These are phyloP conservation scores for Pythium phragmitis DNA, from an alignment of 352 stramenopile genomes.

Conservation along the genomic window DNA sequence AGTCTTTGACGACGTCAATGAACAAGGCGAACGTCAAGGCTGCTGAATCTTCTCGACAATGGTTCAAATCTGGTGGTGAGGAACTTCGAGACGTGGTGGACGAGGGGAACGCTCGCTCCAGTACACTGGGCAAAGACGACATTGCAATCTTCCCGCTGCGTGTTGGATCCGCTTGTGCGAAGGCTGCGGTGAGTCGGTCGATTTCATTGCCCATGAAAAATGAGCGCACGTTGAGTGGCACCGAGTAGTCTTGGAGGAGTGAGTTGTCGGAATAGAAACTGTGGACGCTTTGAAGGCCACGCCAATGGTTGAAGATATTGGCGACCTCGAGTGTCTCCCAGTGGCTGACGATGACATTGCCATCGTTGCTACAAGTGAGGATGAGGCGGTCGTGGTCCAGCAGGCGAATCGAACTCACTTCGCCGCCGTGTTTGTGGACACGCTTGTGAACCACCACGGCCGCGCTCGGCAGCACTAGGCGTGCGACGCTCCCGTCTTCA, in stretches of 20 bases:
- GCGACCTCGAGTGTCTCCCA: slow-evolving; percentile 37
- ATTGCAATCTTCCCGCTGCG: slow-evolving; percentile 21
- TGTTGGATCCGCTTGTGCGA: slow-evolving; percentile 19
- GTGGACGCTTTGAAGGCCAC: slow-evolving; percentile 26
- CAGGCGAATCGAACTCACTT: slow-evolving; percentile 30
- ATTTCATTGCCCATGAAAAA: slow-evolving; percentile 40
- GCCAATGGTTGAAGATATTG: slow-evolving; percentile 45
- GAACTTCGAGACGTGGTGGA: neutral
- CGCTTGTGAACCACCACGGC: slow-evolving; percentile 32
- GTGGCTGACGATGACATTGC: slow-evolving; percentile 34
- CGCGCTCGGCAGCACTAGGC: slow-evolving; percentile 36
- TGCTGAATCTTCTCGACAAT: neutral
- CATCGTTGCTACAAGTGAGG: slow-evolving; percentile 32
- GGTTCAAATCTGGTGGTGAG: neutral
- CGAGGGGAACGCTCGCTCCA: slow-evolving; percentile 31
- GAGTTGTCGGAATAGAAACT: neutral
- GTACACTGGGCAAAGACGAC: slow-evolving; percentile 15
- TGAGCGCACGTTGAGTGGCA: slow-evolving; percentile 29
- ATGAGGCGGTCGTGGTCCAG: slow-evolving; percentile 19
- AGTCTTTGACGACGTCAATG: slow-evolving; percentile 30
- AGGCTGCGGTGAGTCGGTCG: slow-evolving; percentile 33
- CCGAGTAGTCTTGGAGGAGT: slow-evolving; percentile 25
- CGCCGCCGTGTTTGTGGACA: slow-evolving; percentile 21
- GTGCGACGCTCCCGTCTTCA: slow-evolving; percentile 37
- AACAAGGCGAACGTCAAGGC: slow-evolving; percentile 33